A percentile compares a stretch with the other conserved stretches of the same genome.
These are phyloP conservation scores for Pseudogymnoascus sp. DNA, from an alignment of 2,329 filamentous ascomycete genomes.

Conservation along the genomic window DNA sequence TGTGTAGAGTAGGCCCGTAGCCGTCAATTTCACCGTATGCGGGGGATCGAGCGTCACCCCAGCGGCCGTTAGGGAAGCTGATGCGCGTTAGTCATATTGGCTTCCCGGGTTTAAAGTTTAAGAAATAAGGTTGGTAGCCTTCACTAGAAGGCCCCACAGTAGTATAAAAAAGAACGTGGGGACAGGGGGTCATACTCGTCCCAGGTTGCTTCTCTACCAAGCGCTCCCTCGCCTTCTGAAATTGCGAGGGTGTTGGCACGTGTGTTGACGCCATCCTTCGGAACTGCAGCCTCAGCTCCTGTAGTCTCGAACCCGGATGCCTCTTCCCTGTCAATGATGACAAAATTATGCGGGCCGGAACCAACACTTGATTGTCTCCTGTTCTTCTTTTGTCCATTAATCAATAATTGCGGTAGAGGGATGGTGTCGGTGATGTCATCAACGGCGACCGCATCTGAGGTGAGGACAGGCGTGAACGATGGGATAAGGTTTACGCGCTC, in stretches of 20 bases:
- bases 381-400: conserved; percentile 41
- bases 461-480: conserved; percentile 36
- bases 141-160: not conserved
- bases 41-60: conserved; percentile 85
- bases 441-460: conserved; percentile 29
- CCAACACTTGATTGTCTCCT: conserved; percentile 52
- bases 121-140: not conserved
- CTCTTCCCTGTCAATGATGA: conserved; percentile 66
- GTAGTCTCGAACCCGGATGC: conserved; percentile 64
- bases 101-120: not conserved
- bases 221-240: conserved; percentile 82
- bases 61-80: conserved; percentile 82
- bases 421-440: conserved; percentile 41
- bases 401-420: conserved; percentile 36
- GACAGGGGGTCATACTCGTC: conserved; percentile 52
- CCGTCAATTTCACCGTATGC: conserved; percentile 96
- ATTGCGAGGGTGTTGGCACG: conserved; percentile 84
- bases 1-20: conserved; percentile 94
- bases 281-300: conserved; percentile 72
- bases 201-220: conserved; percentile 95
- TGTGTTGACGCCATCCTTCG: conserved; percentile 64
- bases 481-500: conserved; percentile 82
- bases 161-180: not conserved
- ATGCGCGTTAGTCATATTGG: not conserved
- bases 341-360: conserved; percentile 78